Conservation (phyloP, 129 eudicot species). For the Lactuca sativa region DNA sequence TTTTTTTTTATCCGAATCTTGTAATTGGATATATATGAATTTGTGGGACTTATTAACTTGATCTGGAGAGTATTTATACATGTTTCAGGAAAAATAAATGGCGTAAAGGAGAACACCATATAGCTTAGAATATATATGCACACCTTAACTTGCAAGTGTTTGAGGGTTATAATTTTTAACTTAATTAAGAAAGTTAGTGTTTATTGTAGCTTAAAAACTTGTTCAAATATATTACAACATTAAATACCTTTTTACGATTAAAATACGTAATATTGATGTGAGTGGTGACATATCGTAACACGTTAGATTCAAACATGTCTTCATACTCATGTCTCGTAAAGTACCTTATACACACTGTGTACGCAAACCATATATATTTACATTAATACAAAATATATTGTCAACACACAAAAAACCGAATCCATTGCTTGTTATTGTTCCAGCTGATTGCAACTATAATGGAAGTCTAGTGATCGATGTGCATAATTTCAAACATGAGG, state of each 20-base stretch:
- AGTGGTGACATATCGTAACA: too few relatives aligned
- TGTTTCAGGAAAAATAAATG: background rate
- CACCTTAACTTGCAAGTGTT: background rate
- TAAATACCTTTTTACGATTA: background rate
- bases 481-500: too few relatives aligned
- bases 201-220: background rate
- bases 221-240: background rate
- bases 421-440: background rate
- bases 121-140: background rate
- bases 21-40: conserved; percentile 5
- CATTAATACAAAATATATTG: background rate
- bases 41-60: background rate
- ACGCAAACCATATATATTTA: background rate
- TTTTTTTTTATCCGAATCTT: conserved; percentile 1
- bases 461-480: too few relatives aligned
- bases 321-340: too few relatives aligned
- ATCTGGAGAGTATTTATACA: background rate
- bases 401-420: too few relatives aligned
- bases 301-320: too few relatives aligned
- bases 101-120: too few relatives aligned
- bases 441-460: background rate
- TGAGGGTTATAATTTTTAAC: background rate
- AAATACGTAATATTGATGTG: background rate
- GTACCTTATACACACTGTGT: background rate
- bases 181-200: too few relatives aligned